Evolutionary conservation across 257 asterid genomes (phyloP), one percentile per base, ranked within the genome.

Genomic region (Mitragyna speciosa): DNA sequence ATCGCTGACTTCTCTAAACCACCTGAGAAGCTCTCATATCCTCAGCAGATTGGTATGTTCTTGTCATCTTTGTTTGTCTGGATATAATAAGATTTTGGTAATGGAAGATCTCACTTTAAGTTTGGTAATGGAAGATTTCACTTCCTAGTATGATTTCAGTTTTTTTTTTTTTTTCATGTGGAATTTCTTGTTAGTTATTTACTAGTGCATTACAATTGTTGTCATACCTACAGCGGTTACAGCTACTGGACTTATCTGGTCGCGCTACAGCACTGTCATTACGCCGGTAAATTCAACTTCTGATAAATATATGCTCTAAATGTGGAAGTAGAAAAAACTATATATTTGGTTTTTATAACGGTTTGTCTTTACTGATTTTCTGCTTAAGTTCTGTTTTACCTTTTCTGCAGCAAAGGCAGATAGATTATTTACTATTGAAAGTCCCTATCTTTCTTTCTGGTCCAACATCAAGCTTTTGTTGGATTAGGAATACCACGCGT

Each of bases 1-100:
- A 19, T 76, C 48, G 84, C 78, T 14, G 84, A 81, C 75, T 81
- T 81, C 75, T n/a, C 84, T 33, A 81, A 81, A 61, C 84, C 84
- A 61, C 81, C 84, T 28, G 84, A 81, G 28, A 81, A 76, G 17
- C 69, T 81, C 41, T 81, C 84, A 24, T 81, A 81, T 66, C 84
- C 84, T 20, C 81, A 81, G 81, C 84, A 81, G 81, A 33, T 71
- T 33, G 84, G 84, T 81, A 70, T 26, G 43, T 22, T 31, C 31
- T 20, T 36, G 66, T 75, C 78, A 74, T 73, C 48, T 73, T 19
- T 41, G 16, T 47, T 75, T 58, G 8, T 39, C 22, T 59, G 20
- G 24, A n/a, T 11, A 20, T n/a, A 19, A 41, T 26, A 68, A 19
- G 49, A 20, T 22, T 66, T 5, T 19, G 33, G 65, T 47, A 30